Evolutionary conservation across 768 basidiomycete genomes (phyloP).

Genomic region (Tulasnella sp.): DNA sequence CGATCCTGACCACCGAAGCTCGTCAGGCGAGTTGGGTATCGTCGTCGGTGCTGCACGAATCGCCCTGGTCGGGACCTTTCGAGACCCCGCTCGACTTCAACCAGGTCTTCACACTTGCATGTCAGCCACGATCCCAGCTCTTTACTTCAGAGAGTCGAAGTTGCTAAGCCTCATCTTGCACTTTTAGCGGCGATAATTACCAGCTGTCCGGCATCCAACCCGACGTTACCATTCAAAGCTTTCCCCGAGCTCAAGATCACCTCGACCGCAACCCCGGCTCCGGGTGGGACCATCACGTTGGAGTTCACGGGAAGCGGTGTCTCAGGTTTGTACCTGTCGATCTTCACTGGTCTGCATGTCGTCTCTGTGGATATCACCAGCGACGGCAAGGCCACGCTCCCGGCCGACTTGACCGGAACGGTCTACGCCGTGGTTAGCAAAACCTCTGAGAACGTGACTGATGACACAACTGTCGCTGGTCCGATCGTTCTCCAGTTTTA

Average conservation of each 20-base stretch:
- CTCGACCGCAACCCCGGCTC: not conserved
- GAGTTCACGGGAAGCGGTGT: not conserved
- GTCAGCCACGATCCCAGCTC: not conserved
- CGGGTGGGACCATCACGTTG: not conserved
- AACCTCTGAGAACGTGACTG: slow-evolving; percentile 31
- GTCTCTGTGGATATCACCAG: slow-evolving; percentile 32
- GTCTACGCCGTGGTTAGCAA: slow-evolving; percentile 43
- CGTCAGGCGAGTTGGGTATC: slow-evolving; percentile 54
- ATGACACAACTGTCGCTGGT: slow-evolving; percentile 46
- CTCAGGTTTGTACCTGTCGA: slow-evolving; percentile 19
- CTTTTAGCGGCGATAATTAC: not conserved
- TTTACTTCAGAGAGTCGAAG: not conserved
- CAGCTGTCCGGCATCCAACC: slow-evolving; percentile 43
- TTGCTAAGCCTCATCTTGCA: not conserved
- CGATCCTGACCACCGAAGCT: slow-evolving; percentile 51
- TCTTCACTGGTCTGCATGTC: slow-evolving; percentile 39
- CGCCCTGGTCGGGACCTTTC: slow-evolving; percentile 49
- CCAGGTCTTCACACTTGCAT: slow-evolving; percentile 40
- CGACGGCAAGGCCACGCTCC: slow-evolving; percentile 31
- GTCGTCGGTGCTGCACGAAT: slow-evolving; percentile 37
- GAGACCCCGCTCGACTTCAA: slow-evolving; percentile 38
- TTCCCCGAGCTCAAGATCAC: slow-evolving; percentile 32
- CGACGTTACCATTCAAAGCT: slow-evolving; percentile 37
- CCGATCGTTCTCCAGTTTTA: slow-evolving; percentile 38
- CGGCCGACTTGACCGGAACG: slow-evolving; percentile 37